phyloP scores from a whole-genome alignment of 2,329 filamentous ascomycete genomes.

The Zymoseptoria pseudotritici region DNA sequence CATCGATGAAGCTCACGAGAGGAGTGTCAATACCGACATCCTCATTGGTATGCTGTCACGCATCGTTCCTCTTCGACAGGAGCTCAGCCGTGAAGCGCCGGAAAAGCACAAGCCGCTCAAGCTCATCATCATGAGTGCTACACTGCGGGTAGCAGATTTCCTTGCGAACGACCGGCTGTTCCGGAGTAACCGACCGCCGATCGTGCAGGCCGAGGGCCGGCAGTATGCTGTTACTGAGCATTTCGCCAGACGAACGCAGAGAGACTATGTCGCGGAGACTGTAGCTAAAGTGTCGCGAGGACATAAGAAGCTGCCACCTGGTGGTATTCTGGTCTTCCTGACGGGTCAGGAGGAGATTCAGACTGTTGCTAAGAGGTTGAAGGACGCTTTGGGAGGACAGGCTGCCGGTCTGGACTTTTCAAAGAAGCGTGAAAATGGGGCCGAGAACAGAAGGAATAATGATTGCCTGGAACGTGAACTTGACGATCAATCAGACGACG shows the following conservation, averaged over 20 bases:
- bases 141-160: conserved; percentile 82
- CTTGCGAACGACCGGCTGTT: conserved; percentile 79
- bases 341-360: conserved; percentile 91
- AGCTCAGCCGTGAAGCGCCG: conserved; percentile 64
- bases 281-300: conserved; percentile 81
- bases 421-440: background rate
- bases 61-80: conserved; percentile 74
- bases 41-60: conserved; percentile 95
- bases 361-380: conserved; percentile 71
- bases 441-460: conserved; percentile 16
- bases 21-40: conserved; percentile 96
- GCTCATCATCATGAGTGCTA: conserved; percentile 96
- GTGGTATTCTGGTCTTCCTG: conserved; percentile 87
- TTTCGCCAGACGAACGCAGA: conserved; percentile 72
- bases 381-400: conserved; percentile 53
- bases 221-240: conserved; percentile 87
- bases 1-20: conserved; percentile 94
- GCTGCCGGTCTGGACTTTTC: conserved; percentile 30
- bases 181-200: conserved; percentile 56
- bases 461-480: conserved; percentile 30
- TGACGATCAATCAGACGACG: conserved; percentile 43
- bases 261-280: conserved; percentile 85
- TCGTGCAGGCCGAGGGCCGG: conserved; percentile 83
- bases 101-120: conserved; percentile 68
- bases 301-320: conserved; percentile 81